Evolutionary conservation across 2,329 filamentous ascomycete species (phyloP).

Genomic region (Cordyceps sp.): DNA sequence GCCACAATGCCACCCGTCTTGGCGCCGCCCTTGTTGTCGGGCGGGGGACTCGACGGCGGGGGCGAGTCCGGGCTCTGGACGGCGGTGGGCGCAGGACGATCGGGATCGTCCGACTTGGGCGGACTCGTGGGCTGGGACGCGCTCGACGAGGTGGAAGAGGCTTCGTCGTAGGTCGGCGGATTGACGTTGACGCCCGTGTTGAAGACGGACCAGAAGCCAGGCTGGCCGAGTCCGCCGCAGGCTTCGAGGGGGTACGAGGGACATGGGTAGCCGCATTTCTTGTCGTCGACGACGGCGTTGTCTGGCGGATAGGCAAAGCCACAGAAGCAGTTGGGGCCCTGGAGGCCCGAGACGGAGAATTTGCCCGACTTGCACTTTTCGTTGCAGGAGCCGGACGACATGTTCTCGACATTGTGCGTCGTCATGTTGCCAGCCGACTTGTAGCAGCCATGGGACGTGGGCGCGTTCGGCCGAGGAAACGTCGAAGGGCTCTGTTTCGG

Average conservation of each 20-base stretch:
- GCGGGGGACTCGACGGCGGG: conserved; percentile 6
- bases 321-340: conserved; percentile 53
- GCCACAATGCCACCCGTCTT: conserved; percentile 75
- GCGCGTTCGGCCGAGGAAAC: conserved; percentile 17
- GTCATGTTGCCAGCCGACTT: conserved; percentile 23
- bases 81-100: conserved; percentile 6
- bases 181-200: conserved; percentile 30
- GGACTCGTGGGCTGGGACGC: conserved; percentile 2
- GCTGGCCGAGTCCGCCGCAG: conserved; percentile 30
- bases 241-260: conserved; percentile 41
- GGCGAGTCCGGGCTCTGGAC: conserved; percentile 6
- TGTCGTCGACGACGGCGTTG: conserved; percentile 33
- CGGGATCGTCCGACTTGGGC: conserved; percentile 1
- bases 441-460: conserved; percentile 35
- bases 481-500: conserved; percentile 18
- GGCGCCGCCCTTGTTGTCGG: conserved; percentile 21
- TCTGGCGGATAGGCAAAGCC: conserved; percentile 50
- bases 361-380: conserved; percentile 23
- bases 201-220: conserved; percentile 25
- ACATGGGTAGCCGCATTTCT: conserved; percentile 49
- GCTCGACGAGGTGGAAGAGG: conserved; percentile 10
- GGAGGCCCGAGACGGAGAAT: conserved; percentile 44
- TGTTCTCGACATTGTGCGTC: conserved; percentile 5
- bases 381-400: conserved; percentile 25
- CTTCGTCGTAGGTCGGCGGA: conserved; percentile 11